Evolutionary conservation across 2,329 filamentous ascomycete genomes (phyloP).

Genomic region (Fusarium virguliforme): DNA sequence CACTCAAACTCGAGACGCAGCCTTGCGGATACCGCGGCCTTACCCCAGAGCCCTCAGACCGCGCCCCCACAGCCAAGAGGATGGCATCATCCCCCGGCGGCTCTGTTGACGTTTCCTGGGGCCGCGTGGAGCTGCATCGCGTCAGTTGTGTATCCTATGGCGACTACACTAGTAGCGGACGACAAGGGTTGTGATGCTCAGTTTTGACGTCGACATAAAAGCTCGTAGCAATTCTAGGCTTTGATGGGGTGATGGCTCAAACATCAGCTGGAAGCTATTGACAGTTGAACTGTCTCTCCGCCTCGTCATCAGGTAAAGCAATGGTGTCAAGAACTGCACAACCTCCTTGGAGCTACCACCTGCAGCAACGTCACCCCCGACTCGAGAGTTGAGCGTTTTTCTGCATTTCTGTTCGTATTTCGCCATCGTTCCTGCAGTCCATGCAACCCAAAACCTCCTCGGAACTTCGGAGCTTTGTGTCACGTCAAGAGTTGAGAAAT

Average conservation of each 20-base stretch:
- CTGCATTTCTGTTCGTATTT: background rate
- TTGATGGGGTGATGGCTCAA: constrained; percentile 11
- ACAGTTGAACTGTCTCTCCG: background rate
- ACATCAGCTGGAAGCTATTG: background rate
- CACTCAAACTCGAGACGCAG: constrained; percentile 28
- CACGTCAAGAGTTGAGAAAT: background rate
- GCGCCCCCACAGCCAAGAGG: constrained; percentile 5
- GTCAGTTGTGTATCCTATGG: constrained; percentile 25
- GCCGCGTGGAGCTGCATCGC: constrained; percentile 22
- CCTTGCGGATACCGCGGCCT: constrained; percentile 20
- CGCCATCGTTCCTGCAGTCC: constrained; percentile 15
- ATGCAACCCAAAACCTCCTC: constrained; percentile 13
- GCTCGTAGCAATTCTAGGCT: constrained; percentile 16
- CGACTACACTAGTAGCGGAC: constrained; percentile 20
- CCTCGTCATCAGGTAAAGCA: constrained; percentile 4
- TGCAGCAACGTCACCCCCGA: background rate
- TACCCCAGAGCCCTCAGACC: constrained; percentile 18
- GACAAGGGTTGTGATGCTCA: constrained; percentile 1
- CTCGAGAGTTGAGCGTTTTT: background rate
- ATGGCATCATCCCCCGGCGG: constrained; percentile 42
- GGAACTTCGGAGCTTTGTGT: background rate
- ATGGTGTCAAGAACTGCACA: constrained; percentile 12
- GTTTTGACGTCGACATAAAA: background rate
- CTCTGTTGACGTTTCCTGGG: constrained; percentile 30
- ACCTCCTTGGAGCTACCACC: background rate